These are phyloP conservation scores for Didymella pomorum DNA, from an alignment of 2,329 filamentous ascomycete species.

Conservation along the genomic window DNA sequence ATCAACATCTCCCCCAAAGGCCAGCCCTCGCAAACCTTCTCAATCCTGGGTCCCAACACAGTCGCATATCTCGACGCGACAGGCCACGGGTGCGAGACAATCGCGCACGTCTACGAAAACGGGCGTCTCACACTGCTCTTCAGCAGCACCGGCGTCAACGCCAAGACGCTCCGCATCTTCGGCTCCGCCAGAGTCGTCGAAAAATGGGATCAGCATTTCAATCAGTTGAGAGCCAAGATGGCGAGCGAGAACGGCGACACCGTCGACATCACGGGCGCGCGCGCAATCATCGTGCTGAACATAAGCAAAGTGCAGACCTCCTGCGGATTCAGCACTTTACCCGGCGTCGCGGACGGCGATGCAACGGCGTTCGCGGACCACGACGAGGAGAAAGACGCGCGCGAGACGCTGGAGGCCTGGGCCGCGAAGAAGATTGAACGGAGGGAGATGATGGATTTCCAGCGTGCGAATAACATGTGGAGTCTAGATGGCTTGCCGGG, in stretches of 20 bases:
- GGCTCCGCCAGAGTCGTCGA: constrained; percentile 68
- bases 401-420: constrained; percentile 65
- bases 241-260: constrained; percentile 40
- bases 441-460: constrained; percentile 64
- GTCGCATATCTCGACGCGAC: constrained; percentile 77
- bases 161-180: constrained; percentile 71
- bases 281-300: constrained; percentile 68
- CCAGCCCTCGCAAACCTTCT: constrained; percentile 67
- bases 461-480: constrained; percentile 61
- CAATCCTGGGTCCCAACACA: constrained; percentile 65
- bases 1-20: constrained; percentile 83
- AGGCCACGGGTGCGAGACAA: constrained; percentile 78
- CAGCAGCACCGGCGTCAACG: constrained; percentile 65
- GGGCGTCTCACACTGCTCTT: constrained; percentile 79
- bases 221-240: constrained; percentile 54
- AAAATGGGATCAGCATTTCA: constrained; percentile 59
- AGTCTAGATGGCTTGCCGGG: constrained; percentile 38
- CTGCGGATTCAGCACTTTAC: constrained; percentile 71
- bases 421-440: constrained; percentile 59
- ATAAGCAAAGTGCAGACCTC: constrained; percentile 71
- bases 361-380: constrained; percentile 35
- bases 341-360: constrained; percentile 31
- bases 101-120: constrained; percentile 79
- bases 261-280: constrained; percentile 34
- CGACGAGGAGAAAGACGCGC: constrained; percentile 43